A percentile compares a stretch with the other conserved stretches of the same genome.
phyloP scores from a whole-genome alignment of 2,329 filamentous ascomycete species.

The Aspergillus piperis region DNA sequence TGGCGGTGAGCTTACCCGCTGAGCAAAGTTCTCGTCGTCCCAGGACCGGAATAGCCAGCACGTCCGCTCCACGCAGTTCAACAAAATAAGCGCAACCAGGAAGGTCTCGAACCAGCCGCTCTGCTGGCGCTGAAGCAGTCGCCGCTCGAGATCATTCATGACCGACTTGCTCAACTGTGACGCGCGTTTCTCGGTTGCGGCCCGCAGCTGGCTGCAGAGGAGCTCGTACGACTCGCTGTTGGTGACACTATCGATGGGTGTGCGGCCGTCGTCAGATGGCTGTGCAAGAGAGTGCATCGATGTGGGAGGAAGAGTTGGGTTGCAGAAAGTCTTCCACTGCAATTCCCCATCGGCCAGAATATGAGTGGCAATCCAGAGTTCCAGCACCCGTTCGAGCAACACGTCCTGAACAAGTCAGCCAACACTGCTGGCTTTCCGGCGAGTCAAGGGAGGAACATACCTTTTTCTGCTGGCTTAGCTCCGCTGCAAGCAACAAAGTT shows the following conservation, averaged over 20 bases:
- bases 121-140: slow-evolving; percentile 60
- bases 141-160: slow-evolving; percentile 62
- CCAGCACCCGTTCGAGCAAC: slow-evolving; percentile 53
- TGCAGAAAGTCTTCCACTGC: slow-evolving; percentile 53
- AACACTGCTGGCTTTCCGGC: neutral
- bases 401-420: slow-evolving; percentile 37
- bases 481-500: slow-evolving; percentile 47
- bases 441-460: slow-evolving; percentile 23
- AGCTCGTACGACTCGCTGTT: slow-evolving; percentile 51
- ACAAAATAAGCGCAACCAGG: slow-evolving; percentile 58
- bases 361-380: slow-evolving; percentile 59
- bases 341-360: slow-evolving; percentile 54
- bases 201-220: slow-evolving; percentile 57
- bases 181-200: slow-evolving; percentile 58
- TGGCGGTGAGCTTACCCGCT: slow-evolving; percentile 32
- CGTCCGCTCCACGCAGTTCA: slow-evolving; percentile 62
- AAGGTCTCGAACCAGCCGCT: slow-evolving; percentile 61
- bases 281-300: slow-evolving; percentile 40
- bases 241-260: slow-evolving; percentile 41
- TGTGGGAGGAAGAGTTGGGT: slow-evolving; percentile 43
- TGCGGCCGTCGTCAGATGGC: slow-evolving; percentile 42
- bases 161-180: slow-evolving; percentile 54
- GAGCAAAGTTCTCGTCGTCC: slow-evolving; percentile 45
- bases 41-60: slow-evolving; percentile 59
- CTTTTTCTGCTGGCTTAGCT: slow-evolving; percentile 42